phyloP scores from a whole-genome alignment of 164 flowering plant species.

The Euptelea pleiosperma region DNA sequence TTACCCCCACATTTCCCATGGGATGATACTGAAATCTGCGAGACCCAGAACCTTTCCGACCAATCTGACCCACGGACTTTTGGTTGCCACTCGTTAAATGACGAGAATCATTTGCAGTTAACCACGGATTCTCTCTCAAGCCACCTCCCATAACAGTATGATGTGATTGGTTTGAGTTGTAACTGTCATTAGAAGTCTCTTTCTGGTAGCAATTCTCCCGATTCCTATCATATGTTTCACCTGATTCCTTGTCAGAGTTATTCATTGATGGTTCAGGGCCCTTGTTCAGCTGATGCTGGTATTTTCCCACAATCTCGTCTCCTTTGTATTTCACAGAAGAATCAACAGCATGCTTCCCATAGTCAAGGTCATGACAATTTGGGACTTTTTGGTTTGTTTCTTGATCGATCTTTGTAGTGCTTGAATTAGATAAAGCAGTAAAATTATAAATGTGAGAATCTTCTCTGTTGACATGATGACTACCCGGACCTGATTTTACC shows the following conservation, averaged over 20 bases:
- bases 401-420: conserved; percentile 15
- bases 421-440: conserved; percentile 18
- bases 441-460: conserved; percentile 21
- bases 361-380: conserved; percentile 25
- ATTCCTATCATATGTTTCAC: conserved; percentile 25
- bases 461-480: conserved; percentile 22
- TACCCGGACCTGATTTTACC: conserved; percentile 16
- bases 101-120: conserved; percentile 26
- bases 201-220: conserved; percentile 23
- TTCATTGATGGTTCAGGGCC: conserved; percentile 11
- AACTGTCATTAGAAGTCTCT: conserved; percentile 32
- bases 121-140: conserved; percentile 33
- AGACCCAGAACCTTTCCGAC: conserved; percentile 24
- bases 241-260: conserved; percentile 23
- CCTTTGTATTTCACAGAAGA: conserved; percentile 22
- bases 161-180: conserved; percentile 33
- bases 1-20: conserved; percentile 62
- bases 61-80: conserved; percentile 38
- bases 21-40: conserved; percentile 87
- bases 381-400: conserved; percentile 27
- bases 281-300: conserved; percentile 23
- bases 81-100: conserved; percentile 39
- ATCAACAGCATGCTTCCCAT: conserved; percentile 25
- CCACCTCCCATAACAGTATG: conserved; percentile 26
- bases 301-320: conserved; percentile 22